Base-by-base conservation (phyloP, 1,284 basidiomycete species). In the Polyporus tsugae region DNA sequence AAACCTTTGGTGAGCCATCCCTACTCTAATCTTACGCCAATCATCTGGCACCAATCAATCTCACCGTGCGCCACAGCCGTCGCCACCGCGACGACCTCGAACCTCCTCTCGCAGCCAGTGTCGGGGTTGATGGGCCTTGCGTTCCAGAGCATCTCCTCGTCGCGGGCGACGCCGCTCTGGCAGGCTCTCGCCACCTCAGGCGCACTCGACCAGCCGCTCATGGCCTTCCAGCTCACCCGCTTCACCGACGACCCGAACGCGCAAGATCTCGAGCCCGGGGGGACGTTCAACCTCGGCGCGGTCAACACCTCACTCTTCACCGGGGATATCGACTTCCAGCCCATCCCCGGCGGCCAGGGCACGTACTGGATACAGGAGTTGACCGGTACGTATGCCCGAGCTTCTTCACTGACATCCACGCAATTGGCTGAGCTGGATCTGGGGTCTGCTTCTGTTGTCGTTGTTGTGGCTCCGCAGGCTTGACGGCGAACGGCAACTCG, bases 161-260 rank as follows among this genome's bases (percentile, higher is more conserved):
- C 81, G 17, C 76, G 79, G 44, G 81, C 83, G 9, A 82, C 80
- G 53, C 84, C 84, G 2, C 82, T 85, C 73, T 85, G 84, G 83
- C 78, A 97, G 80, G 83, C 88, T 0, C 82, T 98, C 2, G 93
- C 86, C 0, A 75, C 84, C 25, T 82, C 82, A 11, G 81, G 86
- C 53, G 70, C 77, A 11, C 92, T 90, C 88, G 85, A 89, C 65
- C 76, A 86, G 11, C 88, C 91, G 0, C 75, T 94, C 60, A 95
- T 97, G 89, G 88, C 87, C 0, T 94, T 97, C 79, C 92, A 93
- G 74, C 82, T 97, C 42, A 91, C 91, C 19, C 87, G 95, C 59
- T 95, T 86, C 76, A 78, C 87, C 60, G 90, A 94, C 70, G 86
- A 83, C 58, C 76, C 84, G 0, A 75, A 73, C 35, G 86, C 85